Conservation (phyloP, 2,329 filamentous ascomycete genomes). For the Fusarium sacchari region DNA sequence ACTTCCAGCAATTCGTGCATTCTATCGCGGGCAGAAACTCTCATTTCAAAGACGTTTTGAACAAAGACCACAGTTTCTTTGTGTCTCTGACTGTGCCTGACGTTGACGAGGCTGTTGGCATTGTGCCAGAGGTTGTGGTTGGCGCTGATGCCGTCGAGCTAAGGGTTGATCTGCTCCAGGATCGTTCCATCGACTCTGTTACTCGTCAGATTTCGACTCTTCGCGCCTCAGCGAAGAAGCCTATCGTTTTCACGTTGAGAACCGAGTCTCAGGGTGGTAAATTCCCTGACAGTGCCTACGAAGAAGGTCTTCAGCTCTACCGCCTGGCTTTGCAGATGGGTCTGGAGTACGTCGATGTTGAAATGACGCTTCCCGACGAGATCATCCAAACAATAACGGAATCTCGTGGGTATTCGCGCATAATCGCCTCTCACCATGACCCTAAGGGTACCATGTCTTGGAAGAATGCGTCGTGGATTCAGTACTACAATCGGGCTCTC, state of each 20-base stretch:
- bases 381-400: conserved; percentile 76
- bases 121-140: conserved; percentile 78
- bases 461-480: conserved; percentile 92
- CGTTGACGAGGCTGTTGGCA: conserved; percentile 69
- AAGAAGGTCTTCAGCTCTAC: conserved; percentile 81
- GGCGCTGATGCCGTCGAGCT: conserved; percentile 94
- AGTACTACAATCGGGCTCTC: conserved; percentile 87
- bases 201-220: conserved; percentile 83
- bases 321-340: conserved; percentile 81
- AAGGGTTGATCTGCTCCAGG: conserved; percentile 87
- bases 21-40: conserved; percentile 53
- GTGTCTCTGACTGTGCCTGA: conserved; percentile 88
- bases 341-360: conserved; percentile 91
- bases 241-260: conserved; percentile 91
- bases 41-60: conserved; percentile 56
- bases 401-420: conserved; percentile 75
- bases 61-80: conserved; percentile 85
- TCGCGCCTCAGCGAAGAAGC: conserved; percentile 75
- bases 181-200: conserved; percentile 80
- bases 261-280: conserved; percentile 87
- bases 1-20: conserved; percentile 53
- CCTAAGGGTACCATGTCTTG: conserved; percentile 82
- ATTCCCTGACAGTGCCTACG: conserved; percentile 80
- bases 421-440: conserved; percentile 97
- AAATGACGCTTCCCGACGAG: conserved; percentile 85